Evolutionary conservation across 306 rosid genomes (phyloP), one percentile per base, ranked within the genome.

Genomic region (Erythrophleum fordii): DNA sequence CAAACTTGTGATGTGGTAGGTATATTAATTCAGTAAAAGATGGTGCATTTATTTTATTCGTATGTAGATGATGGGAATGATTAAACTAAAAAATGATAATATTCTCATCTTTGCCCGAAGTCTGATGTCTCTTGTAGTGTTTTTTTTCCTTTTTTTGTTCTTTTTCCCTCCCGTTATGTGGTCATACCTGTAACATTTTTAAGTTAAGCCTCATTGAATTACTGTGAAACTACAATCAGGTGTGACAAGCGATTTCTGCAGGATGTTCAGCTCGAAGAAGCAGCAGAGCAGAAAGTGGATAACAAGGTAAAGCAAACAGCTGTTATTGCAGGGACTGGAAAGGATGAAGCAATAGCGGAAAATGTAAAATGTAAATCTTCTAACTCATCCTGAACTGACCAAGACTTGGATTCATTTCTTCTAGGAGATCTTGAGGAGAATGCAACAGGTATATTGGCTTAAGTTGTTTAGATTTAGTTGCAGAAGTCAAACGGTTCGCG

Each of bases 391-490:
- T 85, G 94, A n/a, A 83, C 88, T 73, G 99, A 92, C 81, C 97
- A 92, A 83, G 99, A 95, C 81, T 76, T 92, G 86, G 97, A 95
- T 80, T 82, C 92, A 22, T 95, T 95, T 82, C 97, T 95, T 76
- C 92, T 95, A 83, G 99, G 97, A 74, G 99, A 95, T 89, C 95
- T 91, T 83, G 99, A 95, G 85, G 99, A 91, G 83, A 91, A 95
- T 58, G 99, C 92, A 77, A 87, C 87, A 81, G 99, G 99, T 95
- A 84, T 74, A 48, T 85, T 77, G 48, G 69, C 29, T 56, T 14
- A 70, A 46, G 41, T 26, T 56, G 64, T 67, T 51, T 42, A 74
- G 72, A n/a, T 60, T 13, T 35, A 3, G 42, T 64, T 41, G 1
- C 52, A 41, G 22, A 35, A 35, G 31, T 41, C 73, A 5, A 3